A percentile compares a stretch with the other conserved stretches of the same genome.
phyloP scores from a whole-genome alignment of 2,329 filamentous ascomycete species.

The Bipolaris zeicola region DNA sequence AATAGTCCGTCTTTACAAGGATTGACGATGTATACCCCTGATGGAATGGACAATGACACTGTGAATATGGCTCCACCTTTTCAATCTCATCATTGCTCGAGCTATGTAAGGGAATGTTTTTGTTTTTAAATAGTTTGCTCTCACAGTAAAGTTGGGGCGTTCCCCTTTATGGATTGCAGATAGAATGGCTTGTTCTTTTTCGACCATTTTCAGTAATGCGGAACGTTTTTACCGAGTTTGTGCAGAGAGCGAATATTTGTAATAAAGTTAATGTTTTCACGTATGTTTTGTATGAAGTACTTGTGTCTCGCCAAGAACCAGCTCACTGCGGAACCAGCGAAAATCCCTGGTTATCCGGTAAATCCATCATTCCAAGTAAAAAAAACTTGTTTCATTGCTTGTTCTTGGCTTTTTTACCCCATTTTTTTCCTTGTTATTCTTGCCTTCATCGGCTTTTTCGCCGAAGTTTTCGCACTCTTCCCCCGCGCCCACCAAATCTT shows the following conservation, averaged over 20 bases:
- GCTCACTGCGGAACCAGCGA: too few relatives aligned
- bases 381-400: too few relatives aligned
- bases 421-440: too few relatives aligned
- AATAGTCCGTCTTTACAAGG: slow-evolving; percentile 29
- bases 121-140: slow-evolving; percentile 2
- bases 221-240: slow-evolving; percentile 1
- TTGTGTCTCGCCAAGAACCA: too few relatives aligned
- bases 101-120: slow-evolving; percentile 14
- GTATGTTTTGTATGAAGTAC: not conserved
- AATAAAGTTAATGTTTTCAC: slow-evolving; percentile 6
- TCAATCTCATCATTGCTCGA: slow-evolving; percentile 11
- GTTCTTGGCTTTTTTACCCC: too few relatives aligned
- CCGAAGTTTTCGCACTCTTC: too few relatives aligned
- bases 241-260: slow-evolving; percentile 13
- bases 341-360: too few relatives aligned
- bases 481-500: too few relatives aligned
- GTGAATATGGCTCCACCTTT: slow-evolving; percentile 9
- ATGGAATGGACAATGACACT: slow-evolving; percentile 28
- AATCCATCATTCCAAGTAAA: too few relatives aligned
- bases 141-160: not conserved
- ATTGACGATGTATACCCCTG: slow-evolving; percentile 44
- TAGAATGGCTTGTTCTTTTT: slow-evolving; percentile 9
- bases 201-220: slow-evolving; percentile 18
- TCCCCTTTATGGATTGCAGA: slow-evolving; percentile 11
- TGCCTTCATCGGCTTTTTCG: too few relatives aligned